phyloP scores from a whole-genome alignment of 1,284 basidiomycete genomes.

The Cryptococcus deneoformans region DNA sequence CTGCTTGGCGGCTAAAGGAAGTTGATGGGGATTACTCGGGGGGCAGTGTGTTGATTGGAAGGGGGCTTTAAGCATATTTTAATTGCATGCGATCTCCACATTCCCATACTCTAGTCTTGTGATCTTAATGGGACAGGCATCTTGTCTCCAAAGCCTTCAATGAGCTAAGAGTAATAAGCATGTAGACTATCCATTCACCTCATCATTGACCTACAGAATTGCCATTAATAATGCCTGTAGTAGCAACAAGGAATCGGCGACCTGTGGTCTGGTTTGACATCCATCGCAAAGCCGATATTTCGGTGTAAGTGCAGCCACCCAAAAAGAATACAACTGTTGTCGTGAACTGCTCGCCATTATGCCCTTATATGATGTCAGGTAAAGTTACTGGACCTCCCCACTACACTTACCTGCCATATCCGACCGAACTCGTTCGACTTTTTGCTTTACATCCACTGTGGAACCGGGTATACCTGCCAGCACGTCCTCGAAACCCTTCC shows the following conservation, averaged over 20 bases:
- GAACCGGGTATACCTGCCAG: slow-evolving; percentile 76
- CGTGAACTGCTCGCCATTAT: slow-evolving; percentile 50
- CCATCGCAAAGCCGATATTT: slow-evolving; percentile 92
- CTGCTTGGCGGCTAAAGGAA: slow-evolving; percentile 51
- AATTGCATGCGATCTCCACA: slow-evolving; percentile 1
- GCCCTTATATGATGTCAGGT: background rate
- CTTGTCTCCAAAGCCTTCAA: slow-evolving; percentile 34
- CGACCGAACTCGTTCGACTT: slow-evolving; percentile 1
- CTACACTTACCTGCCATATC: background rate
- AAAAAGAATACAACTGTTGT: slow-evolving; percentile 96
- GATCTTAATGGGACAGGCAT: slow-evolving; percentile 25
- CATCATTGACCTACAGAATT: slow-evolving; percentile 28
- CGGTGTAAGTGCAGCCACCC: slow-evolving; percentile 97
- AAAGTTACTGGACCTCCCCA: background rate
- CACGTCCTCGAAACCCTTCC: slow-evolving; percentile 95
- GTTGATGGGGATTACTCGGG: slow-evolving; percentile 9
- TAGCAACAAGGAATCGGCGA: slow-evolving; percentile 76
- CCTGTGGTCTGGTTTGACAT: slow-evolving; percentile 78
- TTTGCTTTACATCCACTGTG: slow-evolving; percentile 74
- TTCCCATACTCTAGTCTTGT: background rate
- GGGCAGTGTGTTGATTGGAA: slow-evolving; percentile 22
- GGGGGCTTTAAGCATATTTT: slow-evolving; percentile 17
- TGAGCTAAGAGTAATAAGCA: slow-evolving; percentile 16
- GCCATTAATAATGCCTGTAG: slow-evolving; percentile 82
- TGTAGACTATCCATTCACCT: background rate